Evolutionary conservation across 2,329 filamentous ascomycete species (phyloP).

Genomic region (Calonectria henricotiae): DNA sequence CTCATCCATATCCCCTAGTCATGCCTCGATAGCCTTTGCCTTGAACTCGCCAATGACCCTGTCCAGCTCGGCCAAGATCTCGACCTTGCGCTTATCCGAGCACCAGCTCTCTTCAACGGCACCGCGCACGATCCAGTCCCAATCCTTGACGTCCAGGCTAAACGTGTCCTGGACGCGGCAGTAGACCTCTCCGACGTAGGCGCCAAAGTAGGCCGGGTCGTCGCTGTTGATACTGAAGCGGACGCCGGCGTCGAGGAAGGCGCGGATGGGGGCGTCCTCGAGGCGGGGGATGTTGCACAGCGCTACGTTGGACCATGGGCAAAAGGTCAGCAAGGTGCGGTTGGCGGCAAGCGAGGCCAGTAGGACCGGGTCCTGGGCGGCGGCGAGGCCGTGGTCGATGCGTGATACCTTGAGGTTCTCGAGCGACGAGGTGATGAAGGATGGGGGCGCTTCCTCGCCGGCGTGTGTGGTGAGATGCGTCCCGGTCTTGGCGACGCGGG

Average conservation of each 20-base stretch:
- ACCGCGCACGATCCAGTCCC: slow-evolving; percentile 75
- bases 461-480: slow-evolving; percentile 81
- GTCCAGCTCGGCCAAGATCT: slow-evolving; percentile 67
- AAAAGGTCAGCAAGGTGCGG: slow-evolving; percentile 78
- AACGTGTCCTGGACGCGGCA: slow-evolving; percentile 83
- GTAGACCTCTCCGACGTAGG: slow-evolving; percentile 82
- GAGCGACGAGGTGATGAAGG: slow-evolving; percentile 77
- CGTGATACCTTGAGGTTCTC: slow-evolving; percentile 75
- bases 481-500: slow-evolving; percentile 63
- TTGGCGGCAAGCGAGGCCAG: slow-evolving; percentile 72
- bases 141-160: slow-evolving; percentile 74
- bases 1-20: neutral
- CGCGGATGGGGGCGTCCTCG: slow-evolving; percentile 69
- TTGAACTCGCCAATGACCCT: slow-evolving; percentile 46
- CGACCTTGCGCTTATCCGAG: slow-evolving; percentile 73
- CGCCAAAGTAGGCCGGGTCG: slow-evolving; percentile 83
- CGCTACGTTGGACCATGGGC: slow-evolving; percentile 80
- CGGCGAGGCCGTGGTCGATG: slow-evolving; percentile 83
- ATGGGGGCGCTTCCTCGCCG: slow-evolving; percentile 81
- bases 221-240: slow-evolving; percentile 83
- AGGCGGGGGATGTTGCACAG: slow-evolving; percentile 51
- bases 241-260: slow-evolving; percentile 76
- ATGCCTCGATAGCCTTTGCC: slow-evolving; percentile 27
- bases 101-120: slow-evolving; percentile 82
- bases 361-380: slow-evolving; percentile 74